phyloP scores from a whole-genome alignment of 163 green algal genomes.

The Smithsoniella earleae region DNA sequence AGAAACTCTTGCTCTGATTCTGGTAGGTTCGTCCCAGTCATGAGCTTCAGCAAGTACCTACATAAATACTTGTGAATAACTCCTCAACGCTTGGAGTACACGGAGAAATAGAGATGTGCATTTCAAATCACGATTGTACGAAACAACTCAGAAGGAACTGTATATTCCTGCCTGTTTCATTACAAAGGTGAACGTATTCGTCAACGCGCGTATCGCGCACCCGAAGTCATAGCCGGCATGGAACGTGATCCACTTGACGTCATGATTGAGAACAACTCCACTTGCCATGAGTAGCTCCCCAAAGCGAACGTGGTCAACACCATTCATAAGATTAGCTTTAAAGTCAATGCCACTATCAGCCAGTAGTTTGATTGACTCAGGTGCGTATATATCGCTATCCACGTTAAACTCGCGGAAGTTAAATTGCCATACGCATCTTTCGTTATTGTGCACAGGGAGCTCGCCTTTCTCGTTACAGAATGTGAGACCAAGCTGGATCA shows the following conservation, averaged over 20 bases:
- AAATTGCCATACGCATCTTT: conserved; percentile 97
- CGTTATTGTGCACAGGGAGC: conserved; percentile 67
- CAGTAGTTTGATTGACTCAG: conserved; percentile 93
- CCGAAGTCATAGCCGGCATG: conserved; percentile 44
- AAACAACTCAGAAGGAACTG: too few relatives aligned
- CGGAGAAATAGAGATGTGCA: too few relatives aligned
- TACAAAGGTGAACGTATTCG: too few relatives aligned
- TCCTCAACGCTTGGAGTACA: too few relatives aligned
- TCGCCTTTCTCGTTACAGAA: conserved; percentile 87
- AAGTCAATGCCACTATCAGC: conserved; percentile 97
- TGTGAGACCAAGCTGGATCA: conserved; percentile 98
- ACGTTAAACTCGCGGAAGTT: conserved; percentile 96
- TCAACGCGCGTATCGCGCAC: too few relatives aligned
- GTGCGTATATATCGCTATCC: conserved; percentile 83
- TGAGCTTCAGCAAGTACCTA: conserved; percentile 91
- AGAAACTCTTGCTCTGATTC: conserved; percentile 83
- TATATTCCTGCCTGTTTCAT: too few relatives aligned
- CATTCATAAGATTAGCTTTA: conserved; percentile 60
- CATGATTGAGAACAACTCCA: conserved; percentile 92
- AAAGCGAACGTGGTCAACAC: conserved; percentile 89
- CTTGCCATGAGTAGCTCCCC: conserved; percentile 92
- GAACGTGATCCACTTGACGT: conserved; percentile 85
- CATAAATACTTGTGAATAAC: too few relatives aligned
- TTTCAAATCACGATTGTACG: neutral
- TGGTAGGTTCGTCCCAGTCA: conserved; percentile 72